Percentiles rank a stretch among this genome's conserved stretches.
Conservation (phyloP, 805 yeast genomes). For the Kodamaea sagamina region DNA sequence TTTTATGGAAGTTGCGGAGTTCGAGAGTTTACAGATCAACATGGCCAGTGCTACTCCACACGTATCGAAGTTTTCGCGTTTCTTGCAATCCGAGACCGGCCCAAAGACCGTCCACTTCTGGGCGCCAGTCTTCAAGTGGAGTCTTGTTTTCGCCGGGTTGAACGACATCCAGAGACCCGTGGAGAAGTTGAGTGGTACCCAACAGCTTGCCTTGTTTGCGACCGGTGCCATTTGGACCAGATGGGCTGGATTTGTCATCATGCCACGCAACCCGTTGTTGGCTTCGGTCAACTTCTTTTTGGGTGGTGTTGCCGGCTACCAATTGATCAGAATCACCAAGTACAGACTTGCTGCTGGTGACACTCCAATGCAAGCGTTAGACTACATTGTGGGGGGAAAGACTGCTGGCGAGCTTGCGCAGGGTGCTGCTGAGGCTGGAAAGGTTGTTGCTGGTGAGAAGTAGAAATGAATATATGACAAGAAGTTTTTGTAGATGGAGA, state of each 20-base stretch:
- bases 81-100: slow-evolving; percentile 85
- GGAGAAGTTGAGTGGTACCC: slow-evolving; percentile 87
- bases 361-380: slow-evolving; percentile 52
- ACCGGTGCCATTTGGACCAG: slow-evolving; percentile 98
- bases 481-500: too few relatives aligned
- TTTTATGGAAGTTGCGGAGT: slow-evolving; percentile 11
- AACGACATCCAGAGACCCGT: slow-evolving; percentile 88
- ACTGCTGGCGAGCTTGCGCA: slow-evolving; percentile 14
- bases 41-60: slow-evolving; percentile 34
- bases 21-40: background rate
- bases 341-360: slow-evolving; percentile 72
- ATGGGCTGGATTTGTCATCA: slow-evolving; percentile 89
- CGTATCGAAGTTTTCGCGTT: slow-evolving; percentile 64
- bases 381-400: slow-evolving; percentile 58
- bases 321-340: slow-evolving; percentile 66
- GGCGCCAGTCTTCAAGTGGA: slow-evolving; percentile 76
- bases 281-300: slow-evolving; percentile 95
- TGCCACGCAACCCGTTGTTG: slow-evolving; percentile 80
- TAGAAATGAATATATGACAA: too few relatives aligned
- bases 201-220: slow-evolving; percentile 79
- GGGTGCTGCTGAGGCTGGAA: slow-evolving; percentile 4
- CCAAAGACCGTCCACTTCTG: slow-evolving; percentile 98
- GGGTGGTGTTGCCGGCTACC: slow-evolving; percentile 86
- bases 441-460: background rate
- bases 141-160: slow-evolving; percentile 87